A percentile compares a stretch with the other conserved stretches of the same genome.
Evolutionary conservation across 169 alveolate species (phyloP).

Genomic region (Eimeria brunetti): DNA sequence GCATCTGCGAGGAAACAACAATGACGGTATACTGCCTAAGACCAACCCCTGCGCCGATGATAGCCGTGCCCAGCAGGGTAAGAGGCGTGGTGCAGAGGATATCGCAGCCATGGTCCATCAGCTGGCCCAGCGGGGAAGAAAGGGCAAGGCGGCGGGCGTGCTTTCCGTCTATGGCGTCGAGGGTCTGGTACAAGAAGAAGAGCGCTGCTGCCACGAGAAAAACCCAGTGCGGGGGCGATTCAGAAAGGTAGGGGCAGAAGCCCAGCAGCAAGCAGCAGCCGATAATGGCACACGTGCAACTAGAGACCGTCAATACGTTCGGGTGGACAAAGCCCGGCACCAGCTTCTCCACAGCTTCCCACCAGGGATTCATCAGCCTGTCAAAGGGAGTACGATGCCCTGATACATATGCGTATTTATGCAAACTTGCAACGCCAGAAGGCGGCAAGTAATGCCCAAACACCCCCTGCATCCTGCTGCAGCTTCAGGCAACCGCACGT

Average conservation of each 20-base stretch:
- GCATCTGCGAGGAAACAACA: conserved; percentile 61
- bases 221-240: conserved; percentile 77
- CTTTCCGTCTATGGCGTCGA: conserved; percentile 95
- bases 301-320: conserved; percentile 58
- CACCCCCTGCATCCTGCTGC: conserved; percentile 35
- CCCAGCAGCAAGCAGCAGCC: conserved; percentile 44
- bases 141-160: conserved; percentile 92
- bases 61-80: conserved; percentile 67
- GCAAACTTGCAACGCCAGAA: conserved; percentile 63
- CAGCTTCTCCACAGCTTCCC: conserved; percentile 66
- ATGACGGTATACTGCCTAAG: conserved; percentile 47
- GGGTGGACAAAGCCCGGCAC: conserved; percentile 71
- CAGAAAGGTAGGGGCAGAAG: conserved; percentile 52
- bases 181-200: conserved; percentile 84
- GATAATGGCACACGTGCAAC: conserved; percentile 44
- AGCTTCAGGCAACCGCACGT: neutral
- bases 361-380: conserved; percentile 70
- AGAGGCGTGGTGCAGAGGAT: conserved; percentile 85
- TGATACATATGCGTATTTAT: conserved; percentile 59
- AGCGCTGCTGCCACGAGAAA: conserved; percentile 47
- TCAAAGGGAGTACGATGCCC: conserved; percentile 78
- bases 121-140: conserved; percentile 92
- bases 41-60: conserved; percentile 74
- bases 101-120: conserved; percentile 95
- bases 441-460: conserved; percentile 78